These are phyloP conservation scores for Saturnispora zaruensis DNA, from an alignment of 805 yeast genomes.

Conservation along the genomic window DNA sequence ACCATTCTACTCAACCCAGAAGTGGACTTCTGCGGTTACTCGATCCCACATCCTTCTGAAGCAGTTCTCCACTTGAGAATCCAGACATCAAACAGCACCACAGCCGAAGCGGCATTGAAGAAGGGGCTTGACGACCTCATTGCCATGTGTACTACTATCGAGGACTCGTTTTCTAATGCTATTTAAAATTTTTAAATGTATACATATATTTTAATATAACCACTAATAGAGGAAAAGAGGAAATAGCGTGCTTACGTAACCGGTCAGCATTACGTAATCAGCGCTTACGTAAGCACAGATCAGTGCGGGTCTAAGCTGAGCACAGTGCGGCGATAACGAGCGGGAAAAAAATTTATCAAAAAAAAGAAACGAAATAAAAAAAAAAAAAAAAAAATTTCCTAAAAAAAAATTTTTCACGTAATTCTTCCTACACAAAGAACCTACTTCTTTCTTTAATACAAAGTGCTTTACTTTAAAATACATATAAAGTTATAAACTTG, in stretches of 20 bases:
- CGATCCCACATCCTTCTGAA: conserved; percentile 97
- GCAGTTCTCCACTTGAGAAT: conserved; percentile 80
- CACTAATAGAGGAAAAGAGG: too few relatives aligned
- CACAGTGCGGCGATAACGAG: not conserved
- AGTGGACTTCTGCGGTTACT: conserved; percentile 96
- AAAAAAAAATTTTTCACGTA: not conserved
- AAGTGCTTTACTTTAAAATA: not conserved
- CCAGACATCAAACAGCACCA: conserved; percentile 78
- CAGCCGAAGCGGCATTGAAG: conserved; percentile 89
- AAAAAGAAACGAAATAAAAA: not conserved
- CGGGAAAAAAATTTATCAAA: not conserved
- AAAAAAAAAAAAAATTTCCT: not conserved
- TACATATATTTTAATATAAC: too few relatives aligned
- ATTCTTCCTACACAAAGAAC: not conserved
- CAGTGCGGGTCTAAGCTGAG: not conserved
- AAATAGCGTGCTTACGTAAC: too few relatives aligned
- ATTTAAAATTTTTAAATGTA: not conserved
- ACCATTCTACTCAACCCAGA: conserved; percentile 96
- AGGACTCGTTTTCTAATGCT: conserved; percentile 46
- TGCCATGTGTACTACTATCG: conserved; percentile 76
- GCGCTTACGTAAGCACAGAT: too few relatives aligned
- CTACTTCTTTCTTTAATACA: not conserved
- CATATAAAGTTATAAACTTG: not conserved
- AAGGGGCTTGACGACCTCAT: conserved; percentile 82
- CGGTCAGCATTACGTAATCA: too few relatives aligned